Evolutionary conservation across 495 filamentous ascomycete genomes (phyloP).

Genomic region (Aspergillus avenaceus): DNA sequence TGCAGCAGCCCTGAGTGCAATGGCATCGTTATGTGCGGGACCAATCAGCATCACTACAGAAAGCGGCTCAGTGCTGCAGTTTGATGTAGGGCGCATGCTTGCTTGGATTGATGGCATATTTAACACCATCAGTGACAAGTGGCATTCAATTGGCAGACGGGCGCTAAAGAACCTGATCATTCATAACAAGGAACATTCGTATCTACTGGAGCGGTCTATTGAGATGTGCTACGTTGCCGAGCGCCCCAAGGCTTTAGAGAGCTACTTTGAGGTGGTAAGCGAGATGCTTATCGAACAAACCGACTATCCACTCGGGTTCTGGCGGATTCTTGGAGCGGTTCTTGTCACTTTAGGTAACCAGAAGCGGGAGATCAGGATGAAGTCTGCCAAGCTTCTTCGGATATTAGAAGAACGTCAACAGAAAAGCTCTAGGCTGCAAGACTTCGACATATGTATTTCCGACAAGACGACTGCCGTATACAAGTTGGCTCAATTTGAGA

Average conservation of each 20-base stretch:
- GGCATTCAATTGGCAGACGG: slow-evolving; percentile 84
- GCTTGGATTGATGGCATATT: slow-evolving; percentile 95
- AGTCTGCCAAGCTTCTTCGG: slow-evolving; percentile 79
- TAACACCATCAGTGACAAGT: slow-evolving; percentile 79
- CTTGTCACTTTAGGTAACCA: slow-evolving; percentile 89
- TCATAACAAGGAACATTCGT: slow-evolving; percentile 81
- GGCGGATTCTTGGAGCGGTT: slow-evolving; percentile 82
- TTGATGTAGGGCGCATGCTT: slow-evolving; percentile 88
- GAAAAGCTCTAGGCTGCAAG: slow-evolving; percentile 84
- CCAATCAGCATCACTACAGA: slow-evolving; percentile 86
- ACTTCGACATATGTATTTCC: slow-evolving; percentile 96
- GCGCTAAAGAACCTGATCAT: slow-evolving; percentile 88
- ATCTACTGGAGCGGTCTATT: slow-evolving; percentile 81
- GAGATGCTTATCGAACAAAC: slow-evolving; percentile 76
- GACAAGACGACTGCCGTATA: slow-evolving; percentile 98
- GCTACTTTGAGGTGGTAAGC: slow-evolving; percentile 91
- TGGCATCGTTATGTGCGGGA: slow-evolving; percentile 91
- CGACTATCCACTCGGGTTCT: slow-evolving; percentile 80
- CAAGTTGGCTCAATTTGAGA: slow-evolving; percentile 94
- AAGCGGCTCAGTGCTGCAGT: slow-evolving; percentile 75
- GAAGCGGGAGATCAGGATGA: slow-evolving; percentile 79
- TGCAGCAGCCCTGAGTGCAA: slow-evolving; percentile 87
- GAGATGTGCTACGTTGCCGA: slow-evolving; percentile 73
- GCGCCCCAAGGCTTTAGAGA: slow-evolving; percentile 78
- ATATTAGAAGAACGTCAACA: slow-evolving; percentile 80